Conservation (phyloP, 2,329 filamentous ascomycete species). For the Aquanectria penicillioides region DNA sequence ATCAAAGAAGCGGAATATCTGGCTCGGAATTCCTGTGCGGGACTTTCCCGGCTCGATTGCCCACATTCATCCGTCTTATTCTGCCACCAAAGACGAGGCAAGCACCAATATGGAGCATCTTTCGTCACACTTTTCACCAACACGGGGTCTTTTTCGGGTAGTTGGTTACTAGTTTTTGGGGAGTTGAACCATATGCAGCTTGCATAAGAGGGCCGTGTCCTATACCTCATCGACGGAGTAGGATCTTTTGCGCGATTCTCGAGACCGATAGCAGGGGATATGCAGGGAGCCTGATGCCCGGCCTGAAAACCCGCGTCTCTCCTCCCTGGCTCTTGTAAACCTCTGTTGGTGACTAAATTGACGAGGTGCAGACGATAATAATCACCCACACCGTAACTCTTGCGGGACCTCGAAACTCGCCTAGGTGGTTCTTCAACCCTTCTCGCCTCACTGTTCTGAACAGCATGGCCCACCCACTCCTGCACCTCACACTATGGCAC, state of each 20-base stretch:
- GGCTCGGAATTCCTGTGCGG: not conserved
- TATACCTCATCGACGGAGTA: not conserved
- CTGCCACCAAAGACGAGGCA: not conserved
- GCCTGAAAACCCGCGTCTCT: not conserved
- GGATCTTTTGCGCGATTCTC: conserved; percentile 1
- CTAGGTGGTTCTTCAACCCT: conserved; percentile 20
- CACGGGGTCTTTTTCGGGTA: not conserved
- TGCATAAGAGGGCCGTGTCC: not conserved
- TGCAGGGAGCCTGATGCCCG: not conserved
- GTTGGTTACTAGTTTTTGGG: conserved; percentile 4
- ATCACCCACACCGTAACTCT: conserved; percentile 35
- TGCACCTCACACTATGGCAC: too few species aligned
- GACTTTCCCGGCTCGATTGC: not conserved
- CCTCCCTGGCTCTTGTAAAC: conserved; percentile 1
- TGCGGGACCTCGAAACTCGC: conserved; percentile 14
- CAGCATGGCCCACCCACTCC: conserved; percentile 19
- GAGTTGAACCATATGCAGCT: not conserved
- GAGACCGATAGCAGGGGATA: not conserved
- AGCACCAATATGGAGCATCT: not conserved
- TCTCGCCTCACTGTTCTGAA: conserved; percentile 6
- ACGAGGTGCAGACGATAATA: conserved; percentile 27
- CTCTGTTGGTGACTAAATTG: conserved; percentile 38
- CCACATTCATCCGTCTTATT: not conserved
- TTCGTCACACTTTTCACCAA: conserved; percentile 10
- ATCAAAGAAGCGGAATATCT: not conserved